Percentiles rank a stretch among this genome's conserved stretches.
Conservation (phyloP, 2,329 filamentous ascomycete genomes). For the Chalaropsis ovoidea region DNA sequence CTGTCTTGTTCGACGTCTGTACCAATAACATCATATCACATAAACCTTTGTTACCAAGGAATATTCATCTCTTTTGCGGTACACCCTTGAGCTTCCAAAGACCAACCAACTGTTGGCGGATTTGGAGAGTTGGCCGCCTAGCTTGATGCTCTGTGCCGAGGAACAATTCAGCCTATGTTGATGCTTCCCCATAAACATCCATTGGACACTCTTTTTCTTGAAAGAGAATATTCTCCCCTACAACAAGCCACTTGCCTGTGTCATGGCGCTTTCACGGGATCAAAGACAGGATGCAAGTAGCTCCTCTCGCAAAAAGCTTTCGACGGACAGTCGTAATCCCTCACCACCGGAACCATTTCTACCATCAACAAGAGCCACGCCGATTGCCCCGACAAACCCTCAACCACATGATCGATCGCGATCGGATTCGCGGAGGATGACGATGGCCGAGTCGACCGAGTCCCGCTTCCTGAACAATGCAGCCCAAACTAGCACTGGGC, state of each 20-base stretch:
- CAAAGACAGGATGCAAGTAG: conserved; percentile 11
- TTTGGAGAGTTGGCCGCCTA: not conserved
- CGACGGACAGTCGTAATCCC: not conserved
- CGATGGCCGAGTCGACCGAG: not conserved
- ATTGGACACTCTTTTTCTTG: not conserved
- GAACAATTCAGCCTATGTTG: not conserved
- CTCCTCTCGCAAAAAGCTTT: not conserved
- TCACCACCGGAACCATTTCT: not conserved
- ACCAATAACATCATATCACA: too few species aligned
- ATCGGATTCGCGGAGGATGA: conserved; percentile 19
- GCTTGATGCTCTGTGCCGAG: not conserved
- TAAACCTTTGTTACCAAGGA: too few species aligned
- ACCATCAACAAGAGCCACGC: conserved; percentile 5
- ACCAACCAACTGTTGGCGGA: not conserved
- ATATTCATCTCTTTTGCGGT: not conserved
- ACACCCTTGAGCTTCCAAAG: not conserved
- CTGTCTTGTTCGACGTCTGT: too few species aligned
- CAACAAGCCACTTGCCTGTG: not conserved
- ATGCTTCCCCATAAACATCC: not conserved
- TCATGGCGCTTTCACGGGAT: conserved; percentile 14
- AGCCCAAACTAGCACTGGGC: conserved; percentile 20
- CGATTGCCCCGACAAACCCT: conserved; percentile 4
- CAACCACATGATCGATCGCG: conserved; percentile 22
- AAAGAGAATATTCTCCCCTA: not conserved
- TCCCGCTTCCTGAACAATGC: conserved; percentile 22